Conservation (phyloP, 495 filamentous ascomycete genomes). For the Aspergillus funiculosus region DNA sequence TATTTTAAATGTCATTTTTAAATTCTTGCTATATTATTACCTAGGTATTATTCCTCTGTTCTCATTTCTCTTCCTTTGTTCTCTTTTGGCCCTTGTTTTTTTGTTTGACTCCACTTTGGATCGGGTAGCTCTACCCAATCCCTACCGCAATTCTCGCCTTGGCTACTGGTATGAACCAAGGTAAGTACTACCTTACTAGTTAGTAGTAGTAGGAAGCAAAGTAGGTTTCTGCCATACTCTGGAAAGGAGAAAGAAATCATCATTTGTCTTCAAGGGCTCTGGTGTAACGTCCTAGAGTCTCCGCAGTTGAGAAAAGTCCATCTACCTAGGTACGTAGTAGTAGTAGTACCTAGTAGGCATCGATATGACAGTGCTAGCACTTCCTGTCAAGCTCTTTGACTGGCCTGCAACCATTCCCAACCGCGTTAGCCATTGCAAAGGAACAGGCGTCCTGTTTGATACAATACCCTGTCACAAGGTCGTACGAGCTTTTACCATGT, state of each 20-base stretch:
- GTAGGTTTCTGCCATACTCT: background rate
- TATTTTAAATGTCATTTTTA: background rate
- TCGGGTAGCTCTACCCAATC: too few species aligned
- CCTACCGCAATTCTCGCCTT: too few species aligned
- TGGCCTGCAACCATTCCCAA: slow-evolving; percentile 10
- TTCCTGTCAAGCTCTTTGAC: slow-evolving; percentile 9
- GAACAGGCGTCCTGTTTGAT: slow-evolving; percentile 14
- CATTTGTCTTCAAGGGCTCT: slow-evolving; percentile 4
- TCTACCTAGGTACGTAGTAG: too few species aligned
- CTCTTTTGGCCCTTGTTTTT: background rate
- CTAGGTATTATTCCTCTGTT: background rate
- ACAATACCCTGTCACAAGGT: slow-evolving; percentile 17
- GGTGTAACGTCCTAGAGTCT: slow-evolving; percentile 15
- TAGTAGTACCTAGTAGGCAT: too few species aligned
- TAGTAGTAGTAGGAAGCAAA: background rate
- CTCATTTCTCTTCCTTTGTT: background rate
- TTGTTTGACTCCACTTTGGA: slow-evolving; percentile 3
- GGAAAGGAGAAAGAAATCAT: background rate
- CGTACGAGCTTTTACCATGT: slow-evolving; percentile 15
- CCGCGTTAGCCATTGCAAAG: slow-evolving; percentile 16
- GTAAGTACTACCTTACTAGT: background rate
- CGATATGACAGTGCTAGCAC: too few species aligned
- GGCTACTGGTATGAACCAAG: too few species aligned
- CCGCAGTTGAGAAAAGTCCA: too few species aligned
- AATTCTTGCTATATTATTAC: background rate